Conservation (phyloP, 805 yeast species). For the Saccharomycodes ludwigii region DNA sequence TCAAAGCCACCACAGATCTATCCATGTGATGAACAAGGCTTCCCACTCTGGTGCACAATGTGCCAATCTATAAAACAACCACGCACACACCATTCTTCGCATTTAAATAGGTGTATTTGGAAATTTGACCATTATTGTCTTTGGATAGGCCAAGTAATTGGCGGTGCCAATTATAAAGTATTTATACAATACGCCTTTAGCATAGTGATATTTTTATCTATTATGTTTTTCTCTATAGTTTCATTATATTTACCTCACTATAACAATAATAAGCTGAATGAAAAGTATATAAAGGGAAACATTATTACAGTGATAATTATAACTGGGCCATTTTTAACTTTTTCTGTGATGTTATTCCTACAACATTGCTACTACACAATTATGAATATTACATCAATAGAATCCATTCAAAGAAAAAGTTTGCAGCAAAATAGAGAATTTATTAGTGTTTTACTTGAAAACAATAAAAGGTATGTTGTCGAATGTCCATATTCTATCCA, state of each 20-base stretch:
- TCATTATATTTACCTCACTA: conserved; percentile 23
- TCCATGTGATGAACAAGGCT: conserved; percentile 59
- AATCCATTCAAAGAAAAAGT: conserved; percentile 33
- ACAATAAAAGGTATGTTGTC: conserved; percentile 32
- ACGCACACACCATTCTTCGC: conserved; percentile 59
- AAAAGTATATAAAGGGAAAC: conserved; percentile 31
- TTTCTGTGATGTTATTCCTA: conserved; percentile 30
- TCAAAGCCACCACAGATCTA: conserved; percentile 44
- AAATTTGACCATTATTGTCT: conserved; percentile 76
- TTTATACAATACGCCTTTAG: conserved; percentile 42
- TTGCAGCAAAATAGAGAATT: conserved; percentile 10
- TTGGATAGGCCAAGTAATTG: conserved; percentile 66
- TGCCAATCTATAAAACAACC: conserved; percentile 56
- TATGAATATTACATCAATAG: conserved; percentile 45
- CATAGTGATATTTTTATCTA: conserved; percentile 27
- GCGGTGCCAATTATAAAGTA: conserved; percentile 46
- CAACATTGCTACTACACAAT: conserved; percentile 34
- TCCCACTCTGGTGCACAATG: conserved; percentile 60
- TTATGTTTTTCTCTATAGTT: conserved; percentile 25
- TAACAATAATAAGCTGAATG: conserved; percentile 8
- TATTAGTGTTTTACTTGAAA: conserved; percentile 20
- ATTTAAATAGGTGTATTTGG: conserved; percentile 45
- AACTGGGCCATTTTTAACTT: conserved; percentile 31
- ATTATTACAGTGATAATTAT: conserved; percentile 35
- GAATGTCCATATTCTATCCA: conserved; percentile 18